Percentiles rank a stretch among this genome's conserved stretches.
phyloP scores from a whole-genome alignment of 2,329 filamentous ascomycete genomes.

The Beauveria asiatica region DNA sequence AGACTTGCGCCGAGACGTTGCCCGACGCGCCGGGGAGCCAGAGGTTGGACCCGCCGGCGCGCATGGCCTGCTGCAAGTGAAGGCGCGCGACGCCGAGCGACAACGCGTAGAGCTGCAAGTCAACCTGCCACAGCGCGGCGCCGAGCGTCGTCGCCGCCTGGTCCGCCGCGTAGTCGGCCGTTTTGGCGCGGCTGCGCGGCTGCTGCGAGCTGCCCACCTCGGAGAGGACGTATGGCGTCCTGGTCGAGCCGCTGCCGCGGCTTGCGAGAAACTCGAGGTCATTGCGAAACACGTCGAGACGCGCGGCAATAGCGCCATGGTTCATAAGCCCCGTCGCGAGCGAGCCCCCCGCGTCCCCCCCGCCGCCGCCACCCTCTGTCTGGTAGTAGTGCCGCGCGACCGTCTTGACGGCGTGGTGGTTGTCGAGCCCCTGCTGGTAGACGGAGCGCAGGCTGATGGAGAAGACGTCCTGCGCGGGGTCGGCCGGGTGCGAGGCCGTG shows the following conservation, averaged over 20 bases:
- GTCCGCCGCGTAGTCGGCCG: slow-evolving; percentile 22
- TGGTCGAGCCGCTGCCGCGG: not conserved
- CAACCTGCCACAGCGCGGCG: slow-evolving; percentile 28
- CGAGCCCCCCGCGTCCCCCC: slow-evolving; percentile 19
- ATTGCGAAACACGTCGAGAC: slow-evolving; percentile 23
- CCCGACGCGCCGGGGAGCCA: slow-evolving; percentile 24
- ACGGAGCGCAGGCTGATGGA: not conserved
- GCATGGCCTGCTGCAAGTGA: slow-evolving; percentile 31
- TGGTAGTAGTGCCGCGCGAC: slow-evolving; percentile 32
- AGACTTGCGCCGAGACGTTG: slow-evolving; percentile 21
- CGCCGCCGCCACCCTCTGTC: slow-evolving; percentile 13
- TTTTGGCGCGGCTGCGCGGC: not conserved
- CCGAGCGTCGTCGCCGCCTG: slow-evolving; percentile 28
- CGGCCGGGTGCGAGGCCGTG: slow-evolving; percentile 17
- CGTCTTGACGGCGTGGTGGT: slow-evolving; percentile 23
- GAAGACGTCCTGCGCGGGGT: slow-evolving; percentile 4
- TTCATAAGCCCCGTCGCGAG: slow-evolving; percentile 24
- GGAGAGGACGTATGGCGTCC: slow-evolving; percentile 25
- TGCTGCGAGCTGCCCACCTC: slow-evolving; percentile 29
- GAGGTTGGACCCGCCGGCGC: slow-evolving; percentile 21
- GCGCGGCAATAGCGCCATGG: slow-evolving; percentile 22
- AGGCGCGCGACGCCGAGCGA: slow-evolving; percentile 26
- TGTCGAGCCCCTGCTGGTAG: slow-evolving; percentile 22
- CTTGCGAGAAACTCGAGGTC: slow-evolving; percentile 15
- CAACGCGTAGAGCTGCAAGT: slow-evolving; percentile 28